Evolutionary conservation across 2,329 filamentous ascomycete species (phyloP).

Genomic region (Colletotrichum higginsianum): DNA sequence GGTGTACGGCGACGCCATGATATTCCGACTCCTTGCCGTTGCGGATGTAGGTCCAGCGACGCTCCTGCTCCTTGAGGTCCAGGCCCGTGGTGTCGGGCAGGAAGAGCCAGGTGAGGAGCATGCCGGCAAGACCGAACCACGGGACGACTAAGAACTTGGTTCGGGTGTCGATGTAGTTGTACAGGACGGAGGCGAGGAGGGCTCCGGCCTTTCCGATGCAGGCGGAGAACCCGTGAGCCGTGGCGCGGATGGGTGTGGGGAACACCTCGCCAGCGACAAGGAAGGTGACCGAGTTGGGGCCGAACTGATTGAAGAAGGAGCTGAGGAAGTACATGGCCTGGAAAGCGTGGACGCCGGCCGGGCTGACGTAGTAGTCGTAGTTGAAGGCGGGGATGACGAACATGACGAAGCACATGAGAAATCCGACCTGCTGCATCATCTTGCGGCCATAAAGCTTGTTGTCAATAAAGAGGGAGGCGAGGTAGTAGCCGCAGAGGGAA

Average conservation of each 20-base stretch:
- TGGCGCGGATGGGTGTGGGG: slow-evolving; percentile 92
- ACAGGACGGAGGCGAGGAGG: slow-evolving; percentile 87
- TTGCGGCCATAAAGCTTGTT: slow-evolving; percentile 97
- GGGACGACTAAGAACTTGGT: slow-evolving; percentile 93
- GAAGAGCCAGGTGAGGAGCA: slow-evolving; percentile 86
- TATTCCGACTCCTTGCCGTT: slow-evolving; percentile 84
- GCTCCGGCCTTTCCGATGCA: slow-evolving; percentile 92
- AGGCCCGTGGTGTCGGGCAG: slow-evolving; percentile 97
- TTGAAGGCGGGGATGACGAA: slow-evolving; percentile 94
- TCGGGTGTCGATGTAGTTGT: slow-evolving; percentile 92
- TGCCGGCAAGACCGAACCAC: slow-evolving; percentile 93
- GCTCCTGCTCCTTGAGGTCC: slow-evolving; percentile 97
- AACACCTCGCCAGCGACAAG: slow-evolving; percentile 96
- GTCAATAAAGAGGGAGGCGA: slow-evolving; percentile 90
- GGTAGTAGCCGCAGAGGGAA: slow-evolving; percentile 89
- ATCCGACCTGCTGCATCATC: slow-evolving; percentile 95
- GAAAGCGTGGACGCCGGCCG: slow-evolving; percentile 85
- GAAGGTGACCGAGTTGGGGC: slow-evolving; percentile 97
- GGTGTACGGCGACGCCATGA: slow-evolving; percentile 93
- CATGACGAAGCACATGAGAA: slow-evolving; percentile 92
- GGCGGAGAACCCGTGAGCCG: slow-evolving; percentile 95
- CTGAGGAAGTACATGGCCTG: slow-evolving; percentile 99
- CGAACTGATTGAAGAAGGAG: slow-evolving; percentile 99
- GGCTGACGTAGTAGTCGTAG: slow-evolving; percentile 84
- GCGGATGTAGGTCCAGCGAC: slow-evolving; percentile 90